Conservation (phyloP, 441 rosid species). For the Erysimum cheiri region DNA sequence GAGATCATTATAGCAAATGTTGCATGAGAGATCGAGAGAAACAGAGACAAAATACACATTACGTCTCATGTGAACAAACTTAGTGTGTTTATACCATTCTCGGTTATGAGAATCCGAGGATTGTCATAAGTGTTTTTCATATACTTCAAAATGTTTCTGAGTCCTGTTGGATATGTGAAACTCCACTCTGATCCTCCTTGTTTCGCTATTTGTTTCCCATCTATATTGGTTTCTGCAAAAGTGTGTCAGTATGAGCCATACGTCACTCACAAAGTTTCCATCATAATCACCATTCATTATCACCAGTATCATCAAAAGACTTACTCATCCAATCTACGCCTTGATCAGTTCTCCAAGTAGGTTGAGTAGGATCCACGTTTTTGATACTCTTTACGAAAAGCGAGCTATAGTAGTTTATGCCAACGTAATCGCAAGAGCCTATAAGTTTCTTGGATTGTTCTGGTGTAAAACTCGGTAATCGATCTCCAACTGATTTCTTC, state of each 20-base stretch:
- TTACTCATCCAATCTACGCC: constrained; percentile 42
- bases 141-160: constrained; percentile 43
- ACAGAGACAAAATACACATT: not conserved
- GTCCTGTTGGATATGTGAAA: constrained; percentile 45
- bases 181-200: constrained; percentile 49
- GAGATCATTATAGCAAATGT: constrained; percentile 1
- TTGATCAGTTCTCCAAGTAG: constrained; percentile 43
- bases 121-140: constrained; percentile 38
- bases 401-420: constrained; percentile 54
- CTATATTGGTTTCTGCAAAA: constrained; percentile 42
- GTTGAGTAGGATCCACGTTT: constrained; percentile 27
- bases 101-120: constrained; percentile 41
- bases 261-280: constrained; percentile 14
- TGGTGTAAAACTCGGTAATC: constrained; percentile 45
- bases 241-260: constrained; percentile 6
- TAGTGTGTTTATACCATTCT: constrained; percentile 34
- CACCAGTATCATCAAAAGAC: constrained; percentile 10
- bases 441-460: constrained; percentile 42
- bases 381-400: constrained; percentile 42
- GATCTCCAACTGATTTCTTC: constrained; percentile 39
- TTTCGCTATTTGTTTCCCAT: constrained; percentile 44
- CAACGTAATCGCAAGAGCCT: constrained; percentile 46
- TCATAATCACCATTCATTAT: not conserved
- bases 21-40: constrained; percentile 6
- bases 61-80: constrained; percentile 20